A percentile compares a stretch with the other conserved stretches of the same genome.
Conservation (phyloP, 2,329 filamentous ascomycete genomes). For the Myriosclerotinia scirpicola region DNA sequence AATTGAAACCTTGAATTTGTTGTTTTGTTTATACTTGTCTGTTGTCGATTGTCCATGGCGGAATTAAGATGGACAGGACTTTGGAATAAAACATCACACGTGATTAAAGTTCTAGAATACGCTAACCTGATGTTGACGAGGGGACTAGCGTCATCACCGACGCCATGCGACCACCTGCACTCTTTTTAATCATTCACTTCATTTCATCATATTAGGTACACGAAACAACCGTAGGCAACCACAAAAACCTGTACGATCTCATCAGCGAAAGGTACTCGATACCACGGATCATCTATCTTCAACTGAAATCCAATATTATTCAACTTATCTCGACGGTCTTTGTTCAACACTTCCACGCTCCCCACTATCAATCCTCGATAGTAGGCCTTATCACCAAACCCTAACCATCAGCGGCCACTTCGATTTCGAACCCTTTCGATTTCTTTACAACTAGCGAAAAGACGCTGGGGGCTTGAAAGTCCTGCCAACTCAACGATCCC, state of each 20-base stretch:
- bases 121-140: conserved; percentile 16
- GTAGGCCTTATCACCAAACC: conserved; percentile 16
- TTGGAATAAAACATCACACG: neutral
- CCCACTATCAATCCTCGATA: conserved; percentile 32
- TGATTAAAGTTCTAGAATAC: neutral
- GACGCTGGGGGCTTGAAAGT: conserved; percentile 21
- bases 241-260: conserved; percentile 19
- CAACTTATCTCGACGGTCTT: conserved; percentile 23
- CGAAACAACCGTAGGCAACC: conserved; percentile 29
- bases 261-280: conserved; percentile 4
- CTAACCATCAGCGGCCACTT: conserved; percentile 19
- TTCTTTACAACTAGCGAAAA: neutral
- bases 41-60: neutral
- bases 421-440: neutral
- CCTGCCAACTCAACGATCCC: conserved; percentile 23
- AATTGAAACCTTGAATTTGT: neutral
- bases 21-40: conserved; percentile 5
- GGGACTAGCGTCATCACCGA: conserved; percentile 30
- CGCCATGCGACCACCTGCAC: conserved; percentile 24
- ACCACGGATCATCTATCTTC: neutral
- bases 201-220: conserved; percentile 26
- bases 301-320: neutral
- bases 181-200: conserved; percentile 33
- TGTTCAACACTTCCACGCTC: conserved; percentile 26
- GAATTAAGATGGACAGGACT: conserved; percentile 2